A percentile compares a stretch with the other conserved stretches of the same genome.
phyloP scores from a whole-genome alignment of 495 filamentous ascomycete species.

The Tuber magnatum region DNA sequence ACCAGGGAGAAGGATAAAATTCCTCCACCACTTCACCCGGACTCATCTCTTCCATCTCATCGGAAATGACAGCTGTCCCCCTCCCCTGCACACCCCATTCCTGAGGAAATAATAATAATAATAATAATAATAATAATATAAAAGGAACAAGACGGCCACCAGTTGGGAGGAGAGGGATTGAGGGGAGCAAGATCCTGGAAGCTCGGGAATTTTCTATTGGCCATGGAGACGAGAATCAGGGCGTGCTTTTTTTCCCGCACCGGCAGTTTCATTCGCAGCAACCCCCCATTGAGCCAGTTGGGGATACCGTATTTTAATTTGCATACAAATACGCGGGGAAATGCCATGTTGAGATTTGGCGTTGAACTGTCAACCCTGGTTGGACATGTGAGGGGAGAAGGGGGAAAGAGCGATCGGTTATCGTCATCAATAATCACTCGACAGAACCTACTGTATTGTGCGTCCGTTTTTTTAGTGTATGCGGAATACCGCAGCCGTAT shows the following conservation, averaged over 20 bases:
- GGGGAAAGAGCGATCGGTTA: background rate
- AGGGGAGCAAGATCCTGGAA: background rate
- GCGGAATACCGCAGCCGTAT: background rate
- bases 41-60: slow-evolving; percentile 3
- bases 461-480: background rate
- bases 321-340: background rate
- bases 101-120: background rate
- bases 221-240: background rate
- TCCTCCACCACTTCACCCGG: background rate
- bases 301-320: background rate
- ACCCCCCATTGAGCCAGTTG: background rate
- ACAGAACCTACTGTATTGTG: background rate
- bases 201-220: background rate
- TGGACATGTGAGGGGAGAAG: background rate
- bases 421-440: background rate
- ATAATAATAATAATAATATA: background rate
- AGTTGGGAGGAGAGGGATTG: background rate
- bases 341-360: background rate
- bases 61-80: background rate
- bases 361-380: background rate
- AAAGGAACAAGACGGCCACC: background rate
- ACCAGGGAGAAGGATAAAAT: background rate
- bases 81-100: background rate
- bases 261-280: background rate
- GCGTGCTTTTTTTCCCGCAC: background rate